These are phyloP conservation scores for Dryadomyces sulphureus DNA, from an alignment of 2,329 filamentous ascomycete species.

Conservation along the genomic window DNA sequence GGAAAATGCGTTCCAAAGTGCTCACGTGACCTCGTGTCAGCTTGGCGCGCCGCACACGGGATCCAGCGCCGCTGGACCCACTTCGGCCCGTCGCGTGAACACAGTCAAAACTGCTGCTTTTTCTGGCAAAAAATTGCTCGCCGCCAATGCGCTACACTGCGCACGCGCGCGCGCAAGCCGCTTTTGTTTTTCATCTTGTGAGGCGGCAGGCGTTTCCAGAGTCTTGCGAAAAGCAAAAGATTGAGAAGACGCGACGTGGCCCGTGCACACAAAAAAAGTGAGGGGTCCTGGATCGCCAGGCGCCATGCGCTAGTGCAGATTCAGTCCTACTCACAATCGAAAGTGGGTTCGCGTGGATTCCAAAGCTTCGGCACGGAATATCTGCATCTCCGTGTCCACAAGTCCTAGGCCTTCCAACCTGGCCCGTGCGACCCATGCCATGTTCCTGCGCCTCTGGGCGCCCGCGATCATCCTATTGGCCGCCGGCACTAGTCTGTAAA, in stretches of 20 bases:
- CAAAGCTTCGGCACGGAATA: conserved; percentile 10
- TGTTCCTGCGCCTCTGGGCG: not conserved
- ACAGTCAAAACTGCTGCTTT: too few relatives aligned
- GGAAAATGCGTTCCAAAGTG: not conserved
- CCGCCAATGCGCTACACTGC: not conserved
- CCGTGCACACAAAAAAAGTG: conserved; percentile 4
- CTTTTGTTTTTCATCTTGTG: not conserved
- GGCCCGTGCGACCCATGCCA: not conserved
- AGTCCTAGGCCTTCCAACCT: not conserved
- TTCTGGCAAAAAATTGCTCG: too few relatives aligned
- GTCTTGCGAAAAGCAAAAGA: not conserved
- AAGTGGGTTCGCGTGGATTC: not conserved
- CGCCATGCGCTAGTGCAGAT: conserved; percentile 1
- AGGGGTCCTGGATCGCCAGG: not conserved
- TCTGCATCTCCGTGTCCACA: not conserved
- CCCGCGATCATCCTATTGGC: conserved; percentile 1
- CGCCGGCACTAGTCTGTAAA: conserved; percentile 1
- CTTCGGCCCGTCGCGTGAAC: conserved; percentile 6
- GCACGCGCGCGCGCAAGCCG: not conserved
- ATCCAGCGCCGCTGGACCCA: conserved; percentile 2
- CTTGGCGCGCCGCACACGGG: conserved; percentile 5
- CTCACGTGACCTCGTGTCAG: conserved; percentile 11
- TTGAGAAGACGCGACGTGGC: conserved; percentile 10
- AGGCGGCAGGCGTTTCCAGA: not conserved
- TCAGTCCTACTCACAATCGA: not conserved